phyloP scores from a whole-genome alignment of 495 filamentous ascomycete species.

The Xylaria nigripes region DNA sequence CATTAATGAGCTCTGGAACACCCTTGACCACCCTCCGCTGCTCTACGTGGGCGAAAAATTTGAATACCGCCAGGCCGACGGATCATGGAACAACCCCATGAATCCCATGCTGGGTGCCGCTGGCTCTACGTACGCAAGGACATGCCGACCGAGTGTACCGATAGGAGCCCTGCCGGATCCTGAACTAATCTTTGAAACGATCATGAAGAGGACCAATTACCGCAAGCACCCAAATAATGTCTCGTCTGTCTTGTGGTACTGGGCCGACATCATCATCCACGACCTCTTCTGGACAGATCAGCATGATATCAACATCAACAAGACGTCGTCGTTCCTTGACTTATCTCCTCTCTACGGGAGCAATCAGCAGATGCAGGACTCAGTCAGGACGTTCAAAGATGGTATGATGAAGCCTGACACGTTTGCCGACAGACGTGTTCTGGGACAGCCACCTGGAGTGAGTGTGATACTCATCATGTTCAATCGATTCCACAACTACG shows the following conservation, averaged over 20 bases:
- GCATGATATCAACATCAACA: conserved; percentile 45
- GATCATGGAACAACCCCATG: conserved; percentile 50
- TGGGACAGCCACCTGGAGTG: conserved; percentile 81
- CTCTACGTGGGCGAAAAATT: conserved; percentile 57
- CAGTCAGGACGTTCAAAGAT: conserved; percentile 68
- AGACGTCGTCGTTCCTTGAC: conserved; percentile 80
- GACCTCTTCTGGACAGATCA: conserved; percentile 37
- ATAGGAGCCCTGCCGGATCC: conserved; percentile 66
- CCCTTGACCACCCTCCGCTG: conserved; percentile 47
- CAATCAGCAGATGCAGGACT: conserved; percentile 64
- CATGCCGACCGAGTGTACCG: conserved; percentile 36
- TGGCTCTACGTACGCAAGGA: conserved; percentile 59
- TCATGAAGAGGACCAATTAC: conserved; percentile 42
- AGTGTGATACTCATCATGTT: conserved; percentile 65
- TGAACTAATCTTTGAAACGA: conserved; percentile 65
- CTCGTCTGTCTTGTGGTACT: conserved; percentile 82
- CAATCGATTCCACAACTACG: conserved; percentile 71
- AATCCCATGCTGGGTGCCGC: conserved; percentile 40
- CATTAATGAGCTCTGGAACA: conserved; percentile 62
- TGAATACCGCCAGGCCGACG: conserved; percentile 63
- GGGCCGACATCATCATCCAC: conserved; percentile 86
- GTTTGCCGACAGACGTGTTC: conserved; percentile 66
- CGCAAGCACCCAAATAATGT: conserved; percentile 57
- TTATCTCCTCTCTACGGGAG: conserved; percentile 81
- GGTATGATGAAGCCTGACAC: conserved; percentile 79